These are phyloP conservation scores for Gypsophila paniculata DNA, from an alignment of 179 eudicot species.

Conservation along the genomic window DNA sequence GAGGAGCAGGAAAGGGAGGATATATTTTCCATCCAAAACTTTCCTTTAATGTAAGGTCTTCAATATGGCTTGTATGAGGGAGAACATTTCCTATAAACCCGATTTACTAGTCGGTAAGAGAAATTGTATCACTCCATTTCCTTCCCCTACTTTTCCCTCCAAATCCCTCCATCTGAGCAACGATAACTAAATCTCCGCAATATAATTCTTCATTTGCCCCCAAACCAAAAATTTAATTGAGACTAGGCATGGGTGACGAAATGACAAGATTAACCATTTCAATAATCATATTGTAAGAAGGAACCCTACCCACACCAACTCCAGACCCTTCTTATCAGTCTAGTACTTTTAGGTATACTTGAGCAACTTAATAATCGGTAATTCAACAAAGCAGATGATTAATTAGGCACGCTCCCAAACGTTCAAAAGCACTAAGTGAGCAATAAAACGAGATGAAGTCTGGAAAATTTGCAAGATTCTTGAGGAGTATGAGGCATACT, in stretches of 20 bases:
- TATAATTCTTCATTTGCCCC: neutral
- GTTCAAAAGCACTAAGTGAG: neutral
- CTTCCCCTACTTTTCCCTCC: too few species aligned
- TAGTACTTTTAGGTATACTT: neutral
- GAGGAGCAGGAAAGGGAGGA: too few species aligned
- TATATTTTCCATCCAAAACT: too few species aligned
- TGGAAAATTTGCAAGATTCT: neutral
- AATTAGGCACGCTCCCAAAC: slow-evolving; percentile 1
- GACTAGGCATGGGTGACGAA: neutral
- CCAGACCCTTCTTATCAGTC: neutral
- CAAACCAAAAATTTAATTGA: neutral
- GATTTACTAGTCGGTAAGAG: too few species aligned
- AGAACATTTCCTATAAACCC: too few species aligned
- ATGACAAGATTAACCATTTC: too few species aligned
- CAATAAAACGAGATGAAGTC: neutral
- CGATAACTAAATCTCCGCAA: neutral
- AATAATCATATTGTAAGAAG: neutral
- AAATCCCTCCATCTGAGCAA: too few species aligned
- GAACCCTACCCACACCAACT: slow-evolving; percentile 2
- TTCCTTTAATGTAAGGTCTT: too few species aligned
- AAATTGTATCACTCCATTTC: too few species aligned
- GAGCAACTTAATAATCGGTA: neutral
- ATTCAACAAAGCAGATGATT: neutral
- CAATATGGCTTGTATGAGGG: too few species aligned
- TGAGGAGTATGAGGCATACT: slow-evolving; percentile 28